A percentile compares a stretch with the other conserved stretches of the same genome.
Conservation (phyloP, 805 yeast genomes). For the Metschnikowia henanensis region DNA sequence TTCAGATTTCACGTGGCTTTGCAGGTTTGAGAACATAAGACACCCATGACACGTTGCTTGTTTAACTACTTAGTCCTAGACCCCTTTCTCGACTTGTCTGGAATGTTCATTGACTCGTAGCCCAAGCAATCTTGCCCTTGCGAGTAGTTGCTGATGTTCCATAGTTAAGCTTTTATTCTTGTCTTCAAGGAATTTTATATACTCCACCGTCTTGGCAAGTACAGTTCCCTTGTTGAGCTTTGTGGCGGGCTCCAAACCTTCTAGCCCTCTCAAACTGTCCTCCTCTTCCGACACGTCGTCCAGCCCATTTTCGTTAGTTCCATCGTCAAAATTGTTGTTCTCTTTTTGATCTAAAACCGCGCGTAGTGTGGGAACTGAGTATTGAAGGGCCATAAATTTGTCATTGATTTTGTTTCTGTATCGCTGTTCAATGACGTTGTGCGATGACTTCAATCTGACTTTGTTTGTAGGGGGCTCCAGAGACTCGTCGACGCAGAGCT, state of each 20-base stretch:
- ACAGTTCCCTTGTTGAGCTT: slow-evolving; percentile 80
- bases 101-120: not conserved
- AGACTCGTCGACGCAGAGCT: no score
- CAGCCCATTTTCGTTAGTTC: slow-evolving; percentile 9
- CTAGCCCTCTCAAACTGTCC: slow-evolving; percentile 53
- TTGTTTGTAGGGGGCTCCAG: no score
- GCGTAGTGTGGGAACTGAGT: slow-evolving; percentile 40
- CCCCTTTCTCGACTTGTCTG: not conserved
- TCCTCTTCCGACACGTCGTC: slow-evolving; percentile 9
- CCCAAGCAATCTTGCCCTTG: slow-evolving; percentile 39
- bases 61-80: not conserved
- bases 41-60: no score
- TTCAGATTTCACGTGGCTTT: no score
- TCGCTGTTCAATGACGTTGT: slow-evolving; percentile 44
- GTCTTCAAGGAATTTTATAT: slow-evolving; percentile 68
- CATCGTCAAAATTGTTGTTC: slow-evolving; percentile 6
- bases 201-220: slow-evolving; percentile 75
- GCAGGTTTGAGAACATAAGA: no score
- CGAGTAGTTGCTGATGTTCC: slow-evolving; percentile 52
- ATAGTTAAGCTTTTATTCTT: slow-evolving; percentile 51
- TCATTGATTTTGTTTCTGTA: slow-evolving; percentile 45
- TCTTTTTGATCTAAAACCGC: slow-evolving; percentile 27
- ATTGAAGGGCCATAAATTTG: slow-evolving; percentile 38
- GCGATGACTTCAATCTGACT: slow-evolving; percentile 34
- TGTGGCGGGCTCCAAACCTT: slow-evolving; percentile 73